Evolutionary conservation across 192 early-diverging fungal genomes (phyloP).

Genomic region (Coemansia sp.): DNA sequence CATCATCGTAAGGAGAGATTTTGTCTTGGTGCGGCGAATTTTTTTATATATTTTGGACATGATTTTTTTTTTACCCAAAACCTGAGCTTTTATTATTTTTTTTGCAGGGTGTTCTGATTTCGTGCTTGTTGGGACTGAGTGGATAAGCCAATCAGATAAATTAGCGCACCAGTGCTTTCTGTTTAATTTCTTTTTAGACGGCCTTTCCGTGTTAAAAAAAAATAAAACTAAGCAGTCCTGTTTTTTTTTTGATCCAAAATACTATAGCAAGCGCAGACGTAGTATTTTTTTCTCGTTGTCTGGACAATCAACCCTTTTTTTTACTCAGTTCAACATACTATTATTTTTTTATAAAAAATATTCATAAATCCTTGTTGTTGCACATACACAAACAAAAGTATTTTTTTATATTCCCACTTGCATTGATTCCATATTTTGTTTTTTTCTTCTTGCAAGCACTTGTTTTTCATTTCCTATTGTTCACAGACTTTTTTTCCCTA

Average conservation of each 20-base stretch:
- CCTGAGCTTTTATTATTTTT: background rate
- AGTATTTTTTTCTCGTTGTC: too few species aligned
- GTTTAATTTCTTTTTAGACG: background rate
- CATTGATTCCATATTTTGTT: slow-evolving; percentile 1
- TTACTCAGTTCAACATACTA: too few species aligned
- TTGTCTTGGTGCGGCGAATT: too few species aligned
- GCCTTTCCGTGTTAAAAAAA: background rate
- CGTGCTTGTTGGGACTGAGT: background rate
- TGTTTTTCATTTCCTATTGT: too few species aligned
- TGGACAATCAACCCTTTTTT: too few species aligned
- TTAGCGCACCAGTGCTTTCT: slow-evolving; percentile 8
- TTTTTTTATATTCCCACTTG: background rate
- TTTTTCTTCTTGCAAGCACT: too few species aligned
- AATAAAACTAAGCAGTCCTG: background rate
- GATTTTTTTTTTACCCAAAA: background rate
- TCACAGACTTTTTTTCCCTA: too few species aligned
- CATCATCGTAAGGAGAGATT: background rate
- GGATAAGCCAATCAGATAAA: slow-evolving; percentile 14
- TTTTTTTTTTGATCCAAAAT: too few species aligned
- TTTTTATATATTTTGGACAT: background rate
- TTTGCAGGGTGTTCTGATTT: background rate
- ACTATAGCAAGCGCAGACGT: too few species aligned
- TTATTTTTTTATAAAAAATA: background rate
- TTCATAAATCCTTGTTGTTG: background rate
- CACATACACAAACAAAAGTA: background rate